Evolutionary conservation across 2,329 filamentous ascomycete species (phyloP).

Genomic region (Ilyonectria mors-panacis): DNA sequence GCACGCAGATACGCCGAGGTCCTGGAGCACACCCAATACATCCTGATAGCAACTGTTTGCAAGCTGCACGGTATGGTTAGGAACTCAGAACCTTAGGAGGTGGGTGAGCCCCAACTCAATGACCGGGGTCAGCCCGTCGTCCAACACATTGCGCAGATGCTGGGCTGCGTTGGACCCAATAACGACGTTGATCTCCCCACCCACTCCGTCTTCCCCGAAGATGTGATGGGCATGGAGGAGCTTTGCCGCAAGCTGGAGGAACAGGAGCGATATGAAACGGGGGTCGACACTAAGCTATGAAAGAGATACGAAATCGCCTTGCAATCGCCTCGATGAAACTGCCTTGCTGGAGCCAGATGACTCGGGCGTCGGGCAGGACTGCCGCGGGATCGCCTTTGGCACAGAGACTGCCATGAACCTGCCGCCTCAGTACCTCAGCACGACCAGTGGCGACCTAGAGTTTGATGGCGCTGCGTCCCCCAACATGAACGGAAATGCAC

Average conservation of each 20-base stretch:
- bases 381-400: too few relatives aligned
- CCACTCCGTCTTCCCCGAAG: slow-evolving; percentile 67
- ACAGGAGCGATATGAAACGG: neutral
- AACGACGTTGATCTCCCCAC: slow-evolving; percentile 66
- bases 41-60: slow-evolving; percentile 69
- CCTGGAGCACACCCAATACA: slow-evolving; percentile 71
- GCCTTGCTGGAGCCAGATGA: too few relatives aligned
- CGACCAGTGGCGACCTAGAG: too few relatives aligned
- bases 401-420: too few relatives aligned
- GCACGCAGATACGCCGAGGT: slow-evolving; percentile 67
- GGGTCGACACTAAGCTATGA: too few relatives aligned
- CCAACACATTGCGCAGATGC: slow-evolving; percentile 69
- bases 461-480: too few relatives aligned
- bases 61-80: slow-evolving; percentile 71
- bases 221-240: slow-evolving; percentile 63
- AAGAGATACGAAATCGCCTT: too few relatives aligned
- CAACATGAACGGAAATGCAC: too few relatives aligned
- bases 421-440: too few relatives aligned
- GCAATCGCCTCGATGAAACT: too few relatives aligned
- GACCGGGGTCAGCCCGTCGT: slow-evolving; percentile 69
- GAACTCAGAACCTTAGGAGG: slow-evolving; percentile 66
- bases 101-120: slow-evolving; percentile 69
- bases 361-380: too few relatives aligned
- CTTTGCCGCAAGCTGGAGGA: neutral
- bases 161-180: slow-evolving; percentile 69